Base-by-base conservation (phyloP, 257 asterid species). In the Solanum ossicruentum region DNA sequence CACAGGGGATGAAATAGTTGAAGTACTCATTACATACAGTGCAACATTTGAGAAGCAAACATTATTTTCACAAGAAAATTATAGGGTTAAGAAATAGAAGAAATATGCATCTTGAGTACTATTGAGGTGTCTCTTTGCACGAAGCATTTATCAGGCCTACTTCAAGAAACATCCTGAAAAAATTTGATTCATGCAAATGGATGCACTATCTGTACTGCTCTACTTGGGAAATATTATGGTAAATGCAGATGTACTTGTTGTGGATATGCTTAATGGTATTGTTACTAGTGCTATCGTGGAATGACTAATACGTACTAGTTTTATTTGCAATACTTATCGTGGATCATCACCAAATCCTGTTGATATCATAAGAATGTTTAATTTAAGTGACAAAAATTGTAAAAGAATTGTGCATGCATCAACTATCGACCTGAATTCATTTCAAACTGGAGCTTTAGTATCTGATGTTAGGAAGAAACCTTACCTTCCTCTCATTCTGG, bases 301-400 rank as follows among this genome's bases (percentile, higher is more conserved):
- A 90, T 95, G 99, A 65, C 84, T 96, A 90, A 98, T 98, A 94
- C 98, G 99, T 86, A 91, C 88, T 85, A 98, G 99, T 67, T 94
- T 90, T 87, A 93, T 93, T 47, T 96, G 99, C 90, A 94, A 93
- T 89, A 92, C 99, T 63, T 88, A 92, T 88, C 73, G 71, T 12
- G 92, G 99, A 85, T 84, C 10, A 79, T 71, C 87, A 16, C 95
- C 98, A 20, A 87, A 86, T 88, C 89, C 95, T 20, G 77, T 91
- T 66, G 91, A 86, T 89, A 94, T 96, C 71, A 93, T 92, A 43
- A 89, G 96, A 85, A 96, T 94, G 92, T 96, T 96, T 96, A 96
- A 96, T 90, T 91, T 96, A 86, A 87, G 92, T 85, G 91, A 92
- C 54, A 93, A 94, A 75, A 91, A 95, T 18, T 89, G 93, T 90